Evolutionary conservation across 805 yeast species (phyloP), one percentile per base, ranked within the genome.

Genomic region (Candida arabinofermentans): DNA sequence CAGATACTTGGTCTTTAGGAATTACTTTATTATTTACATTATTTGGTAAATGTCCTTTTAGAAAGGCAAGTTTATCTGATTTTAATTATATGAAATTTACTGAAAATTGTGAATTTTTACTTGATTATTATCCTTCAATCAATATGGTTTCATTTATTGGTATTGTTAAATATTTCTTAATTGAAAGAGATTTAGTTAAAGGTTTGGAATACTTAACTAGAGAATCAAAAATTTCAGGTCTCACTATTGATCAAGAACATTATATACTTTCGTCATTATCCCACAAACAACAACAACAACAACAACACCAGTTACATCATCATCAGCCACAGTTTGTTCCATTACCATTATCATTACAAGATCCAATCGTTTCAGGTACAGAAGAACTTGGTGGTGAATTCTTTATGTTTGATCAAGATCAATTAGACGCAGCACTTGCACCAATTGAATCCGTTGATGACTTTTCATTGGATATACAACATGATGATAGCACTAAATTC

Each of bases 1-100:
- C 77, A n/a, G 82, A 77, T 60, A 63, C 65, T 49, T 76, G 81
- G 81, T 74, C 79, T 2, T 57, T 73, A 44, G 82, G 79, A 3
- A 64, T 76, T 39, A 74, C 80, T 2, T 44, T 77, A 21, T 55
- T 76, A 42, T 72, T 72, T 37, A 62, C 75, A 3, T 61, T 75
- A 34, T 76, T 75, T 56, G 79, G 80, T 16, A 71, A 70, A 29
- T 62, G 77, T 37, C 81, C 81, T 2, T 76, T 77, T 60, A 67
- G 72, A 48, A 67, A 70, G 31, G 67, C 68, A 4, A 37, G 43
- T 18, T 34, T 43, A 2, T 56, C 61, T 27, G 80, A 75, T 56
- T 53, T 58, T 18, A 74, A 75, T 53, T 75, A 67, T 49, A 59
- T 60, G 47, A 65, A 64, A 38, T 75, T 72, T 53, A 64, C 64